These are phyloP conservation scores for Microglena sp. DNA, from an alignment of 139 green algal species.

Conservation along the genomic window DNA sequence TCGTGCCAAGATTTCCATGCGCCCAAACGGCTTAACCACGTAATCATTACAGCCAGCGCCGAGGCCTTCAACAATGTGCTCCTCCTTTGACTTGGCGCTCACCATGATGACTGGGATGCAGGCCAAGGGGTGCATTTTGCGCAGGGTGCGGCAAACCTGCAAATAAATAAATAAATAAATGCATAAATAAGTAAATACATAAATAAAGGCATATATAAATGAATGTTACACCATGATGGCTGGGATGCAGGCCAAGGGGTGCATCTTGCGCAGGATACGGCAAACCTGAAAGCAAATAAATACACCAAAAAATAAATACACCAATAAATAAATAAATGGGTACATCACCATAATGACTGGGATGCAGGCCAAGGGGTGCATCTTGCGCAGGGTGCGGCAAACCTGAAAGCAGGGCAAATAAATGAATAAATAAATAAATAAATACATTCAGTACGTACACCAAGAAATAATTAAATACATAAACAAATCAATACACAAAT, in stretches of 20 bases:
- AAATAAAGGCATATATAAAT: background rate
- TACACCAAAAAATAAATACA: too few species aligned
- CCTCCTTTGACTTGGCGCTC: constrained; percentile 48
- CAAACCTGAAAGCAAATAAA: constrained; percentile 21
- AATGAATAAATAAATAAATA: too few species aligned
- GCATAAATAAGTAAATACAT: background rate
- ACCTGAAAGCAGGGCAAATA: constrained; percentile 17
- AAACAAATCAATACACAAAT: too few species aligned
- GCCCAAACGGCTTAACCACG: constrained; percentile 58
- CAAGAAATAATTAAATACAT: background rate
- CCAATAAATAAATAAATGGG: constrained; percentile 42
- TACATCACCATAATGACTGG: constrained; percentile 55
- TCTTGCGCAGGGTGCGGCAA: constrained; percentile 25
- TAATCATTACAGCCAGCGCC: constrained; percentile 36
- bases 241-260: constrained; percentile 44
- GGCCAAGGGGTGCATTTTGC: constrained; percentile 33
- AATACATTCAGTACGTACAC: background rate
- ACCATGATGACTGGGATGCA: constrained; percentile 67
- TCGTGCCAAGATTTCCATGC: constrained; percentile 41
- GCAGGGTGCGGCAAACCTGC: constrained; percentile 34
- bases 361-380: constrained; percentile 40
- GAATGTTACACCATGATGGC: constrained; percentile 50
- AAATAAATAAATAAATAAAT: too few species aligned
- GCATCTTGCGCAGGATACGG: constrained; percentile 23
- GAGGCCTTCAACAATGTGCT: constrained; percentile 64